Evolutionary conservation across 2,329 filamentous ascomycete species (phyloP), one percentile per base, ranked within the genome.

Genomic region (Fusarium oxysporum): DNA sequence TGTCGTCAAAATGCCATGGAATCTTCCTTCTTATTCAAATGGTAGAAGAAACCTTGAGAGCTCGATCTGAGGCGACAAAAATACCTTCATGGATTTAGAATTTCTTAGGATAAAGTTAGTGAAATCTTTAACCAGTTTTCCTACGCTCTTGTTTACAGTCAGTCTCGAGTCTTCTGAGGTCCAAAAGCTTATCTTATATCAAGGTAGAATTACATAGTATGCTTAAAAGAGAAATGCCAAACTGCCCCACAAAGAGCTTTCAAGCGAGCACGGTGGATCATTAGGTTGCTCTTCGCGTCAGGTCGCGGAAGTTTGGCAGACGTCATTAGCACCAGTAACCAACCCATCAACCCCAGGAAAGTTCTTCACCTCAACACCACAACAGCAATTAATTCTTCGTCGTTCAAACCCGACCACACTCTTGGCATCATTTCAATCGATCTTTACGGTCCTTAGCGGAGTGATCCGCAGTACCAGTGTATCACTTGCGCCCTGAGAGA

Each of bases 281-380:
- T 35, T 35, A 25, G 30, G 32, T 35, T 51, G 48, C 48, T 30
- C 35, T 69, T 62, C 57, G 57, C 58, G 45, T 54, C 48, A 51
- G n/a, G 48, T 51, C 66, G 71, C 56, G 57, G 65, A 72, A 71
- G 67, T 73, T 72, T 62, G 48, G 57, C 67, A 70, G 72, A 78
- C 76, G 74, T 78, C 75, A 78, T 71, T 64, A 48, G 64, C 37
- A 40, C 37, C 50, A 45, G 68, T 61, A 74, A 59, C 51, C 61
- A 67, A 73, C 60, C 58, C 55, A 65, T 43, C 51, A 51, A 45
- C 33, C 21, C 40, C 14, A 35, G 59, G 54, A 74, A 76, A 63
- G 68, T 63, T 77, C 74, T 74, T 76, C 65, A 56, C 47, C 62
- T 65, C 37, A 62, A 65, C 65, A 62, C 65, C 50, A 56, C 55